phyloP scores from a whole-genome alignment of 495 filamentous ascomycete genomes.

The Astrothelium macrocarpum region DNA sequence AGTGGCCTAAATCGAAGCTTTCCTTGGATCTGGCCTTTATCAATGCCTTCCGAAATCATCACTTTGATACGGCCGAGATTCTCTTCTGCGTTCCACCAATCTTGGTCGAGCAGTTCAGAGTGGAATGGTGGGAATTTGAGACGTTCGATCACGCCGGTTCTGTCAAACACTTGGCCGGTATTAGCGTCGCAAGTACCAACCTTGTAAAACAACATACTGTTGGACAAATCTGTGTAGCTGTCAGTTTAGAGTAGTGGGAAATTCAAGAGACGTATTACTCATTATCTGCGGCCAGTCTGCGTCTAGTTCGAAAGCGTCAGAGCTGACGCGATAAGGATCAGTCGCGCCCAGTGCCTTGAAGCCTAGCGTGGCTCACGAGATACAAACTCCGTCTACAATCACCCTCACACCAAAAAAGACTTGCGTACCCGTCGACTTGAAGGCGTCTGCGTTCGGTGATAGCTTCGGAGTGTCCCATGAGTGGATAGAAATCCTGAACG shows the following conservation, averaged over 20 bases:
- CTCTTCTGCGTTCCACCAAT: conserved; percentile 63
- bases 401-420: conserved; percentile 61
- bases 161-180: neutral
- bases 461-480: conserved; percentile 62
- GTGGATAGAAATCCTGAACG: conserved; percentile 73
- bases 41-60: conserved; percentile 61
- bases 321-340: neutral
- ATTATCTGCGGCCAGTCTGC: conserved; percentile 23
- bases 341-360: neutral
- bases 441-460: conserved; percentile 49
- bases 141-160: conserved; percentile 34
- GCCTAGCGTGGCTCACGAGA: conserved; percentile 7
- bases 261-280: conserved; percentile 8
- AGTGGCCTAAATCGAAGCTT: conserved; percentile 54
- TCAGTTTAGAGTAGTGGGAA: neutral
- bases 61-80: conserved; percentile 64
- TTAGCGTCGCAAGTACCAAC: too few species aligned
- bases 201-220: neutral
- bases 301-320: neutral
- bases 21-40: conserved; percentile 33
- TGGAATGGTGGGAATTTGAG: conserved; percentile 70
- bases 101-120: conserved; percentile 57
- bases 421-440: conserved; percentile 51
- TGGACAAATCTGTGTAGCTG: neutral
- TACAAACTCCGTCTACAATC: conserved; percentile 53